These are phyloP conservation scores for Aspergillus ochraceoroseus DNA, from an alignment of 2,329 filamentous ascomycete genomes.

Conservation along the genomic window DNA sequence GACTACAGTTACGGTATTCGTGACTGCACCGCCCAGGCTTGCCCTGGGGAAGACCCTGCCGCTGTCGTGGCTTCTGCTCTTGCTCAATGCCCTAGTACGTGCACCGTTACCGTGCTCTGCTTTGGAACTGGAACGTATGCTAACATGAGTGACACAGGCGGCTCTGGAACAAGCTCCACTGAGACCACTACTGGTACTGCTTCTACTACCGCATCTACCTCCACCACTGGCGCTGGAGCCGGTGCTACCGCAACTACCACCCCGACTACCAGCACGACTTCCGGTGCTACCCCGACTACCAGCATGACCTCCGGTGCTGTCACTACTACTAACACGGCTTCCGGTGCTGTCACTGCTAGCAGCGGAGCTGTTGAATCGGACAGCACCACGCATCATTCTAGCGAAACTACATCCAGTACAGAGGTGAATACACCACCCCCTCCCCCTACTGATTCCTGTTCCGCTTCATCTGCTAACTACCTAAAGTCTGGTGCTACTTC, in stretches of 20 bases:
- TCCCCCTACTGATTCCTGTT: background rate
- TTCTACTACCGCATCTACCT: slow-evolving; percentile 18
- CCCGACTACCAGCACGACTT: slow-evolving; percentile 12
- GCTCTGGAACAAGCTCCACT: slow-evolving; percentile 16
- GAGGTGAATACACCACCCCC: background rate
- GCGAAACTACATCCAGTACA: slow-evolving; percentile 1
- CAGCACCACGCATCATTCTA: background rate
- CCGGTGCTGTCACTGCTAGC: slow-evolving; percentile 3
- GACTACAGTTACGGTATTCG: slow-evolving; percentile 45
- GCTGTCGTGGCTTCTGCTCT: slow-evolving; percentile 33
- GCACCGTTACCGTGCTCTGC: slow-evolving; percentile 1
- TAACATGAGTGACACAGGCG: slow-evolving; percentile 15
- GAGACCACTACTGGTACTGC: slow-evolving; percentile 3
- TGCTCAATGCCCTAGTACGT: slow-evolving; percentile 34
- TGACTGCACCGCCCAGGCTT: slow-evolving; percentile 46
- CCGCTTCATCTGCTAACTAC: background rate
- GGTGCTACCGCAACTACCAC: slow-evolving; percentile 11
- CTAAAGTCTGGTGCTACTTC: background rate
- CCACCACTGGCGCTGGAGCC: slow-evolving; percentile 23
- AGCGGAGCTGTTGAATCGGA: background rate
- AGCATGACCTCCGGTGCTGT: slow-evolving; percentile 3
- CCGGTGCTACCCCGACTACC: slow-evolving; percentile 4
- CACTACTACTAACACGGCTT: background rate
- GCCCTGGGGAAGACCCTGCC: slow-evolving; percentile 36
- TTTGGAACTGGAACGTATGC: no score